Percentiles rank a stretch among this genome's conserved stretches.
Conservation (phyloP, 2,329 filamentous ascomycete species). For the Plectosphaerella plurivora region DNA sequence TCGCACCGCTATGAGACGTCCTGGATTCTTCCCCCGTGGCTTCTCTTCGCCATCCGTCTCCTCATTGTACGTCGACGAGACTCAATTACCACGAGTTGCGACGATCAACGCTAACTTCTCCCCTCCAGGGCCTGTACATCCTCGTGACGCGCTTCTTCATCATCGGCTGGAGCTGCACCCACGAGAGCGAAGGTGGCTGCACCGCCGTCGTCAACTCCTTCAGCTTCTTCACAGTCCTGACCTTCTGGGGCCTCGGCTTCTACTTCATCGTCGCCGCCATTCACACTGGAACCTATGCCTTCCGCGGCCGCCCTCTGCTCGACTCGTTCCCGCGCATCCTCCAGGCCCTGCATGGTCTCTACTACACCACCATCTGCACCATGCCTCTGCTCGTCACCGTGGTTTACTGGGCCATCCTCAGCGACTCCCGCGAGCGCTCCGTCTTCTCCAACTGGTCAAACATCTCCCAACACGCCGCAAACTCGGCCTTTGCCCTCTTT, state of each 20-base stretch:
- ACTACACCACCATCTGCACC: slow-evolving; percentile 58
- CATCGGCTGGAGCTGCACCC: slow-evolving; percentile 61
- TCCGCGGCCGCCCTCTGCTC: slow-evolving; percentile 48
- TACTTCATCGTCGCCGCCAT: slow-evolving; percentile 66
- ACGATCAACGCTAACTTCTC: slow-evolving; percentile 4
- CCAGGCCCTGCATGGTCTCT: slow-evolving; percentile 60
- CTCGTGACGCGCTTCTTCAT: slow-evolving; percentile 66
- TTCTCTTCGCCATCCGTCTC: slow-evolving; percentile 55
- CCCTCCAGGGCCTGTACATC: slow-evolving; percentile 55
- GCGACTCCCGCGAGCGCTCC: slow-evolving; percentile 31
- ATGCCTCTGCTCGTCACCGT: slow-evolving; percentile 67
- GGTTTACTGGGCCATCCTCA: slow-evolving; percentile 66
- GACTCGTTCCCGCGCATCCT: slow-evolving; percentile 55
- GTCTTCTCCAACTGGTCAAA: slow-evolving; percentile 59
- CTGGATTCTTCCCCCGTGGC: slow-evolving; percentile 67
- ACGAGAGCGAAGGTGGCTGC: slow-evolving; percentile 38
- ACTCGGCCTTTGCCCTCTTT: slow-evolving; percentile 68
- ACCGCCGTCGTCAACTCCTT: slow-evolving; percentile 52
- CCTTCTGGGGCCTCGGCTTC: slow-evolving; percentile 78
- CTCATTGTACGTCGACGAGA: slow-evolving; percentile 38
- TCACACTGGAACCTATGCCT: slow-evolving; percentile 66
- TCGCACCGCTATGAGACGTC: slow-evolving; percentile 72
- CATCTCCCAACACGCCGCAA: slow-evolving; percentile 70
- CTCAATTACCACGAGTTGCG: background rate
- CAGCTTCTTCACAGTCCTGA: slow-evolving; percentile 78